These are phyloP conservation scores for Penicillium sp. DNA, from an alignment of 2,329 filamentous ascomycete species.

Conservation along the genomic window DNA sequence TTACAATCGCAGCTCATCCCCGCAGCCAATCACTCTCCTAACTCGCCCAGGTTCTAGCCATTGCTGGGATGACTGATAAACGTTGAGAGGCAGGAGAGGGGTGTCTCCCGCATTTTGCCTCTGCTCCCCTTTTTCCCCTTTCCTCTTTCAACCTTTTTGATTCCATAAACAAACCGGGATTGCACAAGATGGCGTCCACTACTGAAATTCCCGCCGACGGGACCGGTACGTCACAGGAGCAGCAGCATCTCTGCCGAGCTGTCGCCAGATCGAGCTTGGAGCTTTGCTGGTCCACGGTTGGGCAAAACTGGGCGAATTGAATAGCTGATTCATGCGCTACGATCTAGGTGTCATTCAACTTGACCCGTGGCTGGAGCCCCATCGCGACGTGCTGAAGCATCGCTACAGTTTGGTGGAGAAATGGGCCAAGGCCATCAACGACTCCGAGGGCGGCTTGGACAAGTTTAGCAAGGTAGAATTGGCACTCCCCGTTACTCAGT, in stretches of 20 bases:
- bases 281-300: background rate
- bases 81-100: constrained; percentile 12
- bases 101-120: constrained; percentile 2
- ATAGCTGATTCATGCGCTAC: background rate
- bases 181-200: constrained; percentile 27
- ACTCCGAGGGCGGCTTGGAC: constrained; percentile 84
- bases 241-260: background rate
- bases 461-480: constrained; percentile 78
- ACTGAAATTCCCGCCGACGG: constrained; percentile 23
- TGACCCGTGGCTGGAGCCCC: constrained; percentile 88
- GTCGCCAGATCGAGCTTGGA: background rate
- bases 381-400: constrained; percentile 73
- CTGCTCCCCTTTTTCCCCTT: constrained; percentile 12
- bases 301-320: background rate
- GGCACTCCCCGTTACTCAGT: background rate
- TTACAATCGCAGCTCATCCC: constrained; percentile 8
- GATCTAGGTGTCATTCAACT: constrained; percentile 76
- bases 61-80: constrained; percentile 2
- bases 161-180: background rate
- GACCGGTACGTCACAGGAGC: constrained; percentile 21
- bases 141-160: constrained; percentile 6
- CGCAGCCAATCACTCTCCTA: constrained; percentile 11
- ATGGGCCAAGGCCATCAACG: constrained; percentile 84
- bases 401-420: constrained; percentile 78
- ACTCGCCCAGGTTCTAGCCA: background rate